Base-by-base conservation (phyloP, 306 rosid species). In the Trichosanthes cucumerina region DNA sequence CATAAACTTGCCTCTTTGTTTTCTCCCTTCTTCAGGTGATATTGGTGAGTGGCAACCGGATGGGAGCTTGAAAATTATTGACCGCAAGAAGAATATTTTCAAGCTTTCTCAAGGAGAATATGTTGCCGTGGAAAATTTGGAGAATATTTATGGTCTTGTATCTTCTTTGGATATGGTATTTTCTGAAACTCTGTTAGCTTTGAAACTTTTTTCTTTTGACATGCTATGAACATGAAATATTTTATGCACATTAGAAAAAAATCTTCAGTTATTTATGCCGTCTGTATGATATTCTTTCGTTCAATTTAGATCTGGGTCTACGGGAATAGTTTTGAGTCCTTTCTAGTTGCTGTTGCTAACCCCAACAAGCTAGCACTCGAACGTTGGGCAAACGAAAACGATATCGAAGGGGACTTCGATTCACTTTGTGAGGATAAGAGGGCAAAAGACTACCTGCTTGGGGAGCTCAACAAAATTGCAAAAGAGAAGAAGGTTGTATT, bases 21-120 rank as follows among this genome's bases (percentile, higher is more conserved):
- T 43, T 47, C 60, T 88, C 77, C 81, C n/a, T 63, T 63, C 15
- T 75, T 76, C 83, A 96, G 99, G 99, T 84, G 99, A 96, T 79
- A 76, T 96, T 88, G 99, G 99, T 76, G 96, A 96, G 84, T 96
- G 99, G 99, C 99, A 86, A 89, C 76, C 85, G 21, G 89, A 92
- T 87, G 99, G 99, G 79, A 90, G 92, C 90, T 83, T 96, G 90
- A 96, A 91, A 88, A 92, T 96, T 75, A 91, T 96, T 82, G 99
- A 96, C 80, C 89, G 97, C 65, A 96, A 92, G 92, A 96, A 96
- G 93, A 96, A 96, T 88, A 96, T 96, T 87, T 96, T 92, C 85
- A 96, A 96, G 82, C 99, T 96, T 78, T 91, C 99, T 18, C 99
- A 96, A 81, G 99, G 99, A 91, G 99, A 96, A 80, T 96, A 96